Percentiles rank a stretch among this genome's conserved stretches.
phyloP scores from a whole-genome alignment of 1,284 basidiomycete genomes.

The Pyrrhoderma lamaoense region DNA sequence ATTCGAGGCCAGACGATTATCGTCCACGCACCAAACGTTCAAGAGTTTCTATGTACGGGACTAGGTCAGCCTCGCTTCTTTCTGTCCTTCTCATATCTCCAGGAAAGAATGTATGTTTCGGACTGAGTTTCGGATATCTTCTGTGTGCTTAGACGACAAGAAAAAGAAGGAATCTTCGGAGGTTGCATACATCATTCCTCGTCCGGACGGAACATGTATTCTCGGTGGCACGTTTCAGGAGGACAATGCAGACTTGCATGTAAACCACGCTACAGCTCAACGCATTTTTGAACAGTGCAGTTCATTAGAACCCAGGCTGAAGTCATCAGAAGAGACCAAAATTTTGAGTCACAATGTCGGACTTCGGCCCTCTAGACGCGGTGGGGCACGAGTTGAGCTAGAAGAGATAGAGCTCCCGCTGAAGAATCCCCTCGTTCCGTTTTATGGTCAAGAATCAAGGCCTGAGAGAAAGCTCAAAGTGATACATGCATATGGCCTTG shows the following conservation, averaged over 20 bases:
- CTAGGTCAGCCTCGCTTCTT: neutral
- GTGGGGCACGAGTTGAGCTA: constrained; percentile 62
- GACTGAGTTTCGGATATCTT: too few species aligned
- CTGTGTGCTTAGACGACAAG: neutral
- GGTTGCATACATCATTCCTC: constrained; percentile 48
- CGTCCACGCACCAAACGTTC: constrained; percentile 57
- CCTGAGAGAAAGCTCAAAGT: constrained; percentile 38
- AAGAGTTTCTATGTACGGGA: constrained; percentile 29
- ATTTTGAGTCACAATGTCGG: constrained; percentile 60
- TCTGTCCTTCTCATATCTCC: neutral
- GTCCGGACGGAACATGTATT: constrained; percentile 41
- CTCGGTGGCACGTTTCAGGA: constrained; percentile 50
- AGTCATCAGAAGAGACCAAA: constrained; percentile 29
- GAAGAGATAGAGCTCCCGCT: constrained; percentile 41
- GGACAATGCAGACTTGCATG: constrained; percentile 41
- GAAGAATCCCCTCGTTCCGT: constrained; percentile 26
- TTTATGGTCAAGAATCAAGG: constrained; percentile 28
- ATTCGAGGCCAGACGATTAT: constrained; percentile 84
- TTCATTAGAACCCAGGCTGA: constrained; percentile 32
- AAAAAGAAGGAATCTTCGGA: constrained; percentile 15
- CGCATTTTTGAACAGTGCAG: constrained; percentile 40
- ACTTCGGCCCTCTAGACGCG: constrained; percentile 60
- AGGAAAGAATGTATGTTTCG: too few species aligned
- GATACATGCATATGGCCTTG: constrained; percentile 66
- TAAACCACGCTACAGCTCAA: constrained; percentile 36